Base-by-base conservation (phyloP, 495 filamentous ascomycete genomes). In the Lindgomyces ingoldianus region DNA sequence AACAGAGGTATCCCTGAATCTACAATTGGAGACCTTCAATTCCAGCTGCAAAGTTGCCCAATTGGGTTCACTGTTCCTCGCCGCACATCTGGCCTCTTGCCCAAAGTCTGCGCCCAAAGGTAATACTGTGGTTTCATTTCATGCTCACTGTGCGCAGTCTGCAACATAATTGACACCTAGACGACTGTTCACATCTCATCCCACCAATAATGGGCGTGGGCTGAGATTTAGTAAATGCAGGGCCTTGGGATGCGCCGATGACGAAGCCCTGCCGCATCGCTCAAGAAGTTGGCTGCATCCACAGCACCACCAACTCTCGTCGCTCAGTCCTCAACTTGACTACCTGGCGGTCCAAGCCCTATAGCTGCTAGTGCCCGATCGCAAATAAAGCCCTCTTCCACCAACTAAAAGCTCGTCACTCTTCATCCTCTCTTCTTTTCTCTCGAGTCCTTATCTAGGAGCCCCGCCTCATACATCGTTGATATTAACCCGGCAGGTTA, bases 81-180 rank as follows among this genome's bases (percentile, higher is more conserved):
- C 29, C 33, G 29, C 39, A 49, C 25, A 36, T 22, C 24, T 30
- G 26, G 57, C 9, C 21, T 10, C 9, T 16, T 53, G 47, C 47
- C 58, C 58, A 52, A 61, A 12, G 21, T 1, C 57, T n/a, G 21
- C 9, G 58, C 58, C 58, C 58, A 61, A 61, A 27, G 24, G 25
- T 25, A 2, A 39, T 0, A 25, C 25, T 51, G 14, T 46, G 24
- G 47, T 61, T 53, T 61, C 47, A 44, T 27, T 52, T 22, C 14
- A 33, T n/a, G 11, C 22, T 8, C 18, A 29, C 3, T 19, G 47
- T n/a, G 24, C 24, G 27, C 11, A 16, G 9, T 41, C 33, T 41
- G 48, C 46, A 22, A 52, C 30, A 46, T 41, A 19, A 42, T 58
- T 29, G 41, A 47, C 39, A 30, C 55, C 55, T n/a, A 18, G 29